A percentile compares a stretch with the other conserved stretches of the same genome.
These are phyloP conservation scores for Botryotinia globosa DNA, from an alignment of 2,329 filamentous ascomycete genomes.

Conservation along the genomic window DNA sequence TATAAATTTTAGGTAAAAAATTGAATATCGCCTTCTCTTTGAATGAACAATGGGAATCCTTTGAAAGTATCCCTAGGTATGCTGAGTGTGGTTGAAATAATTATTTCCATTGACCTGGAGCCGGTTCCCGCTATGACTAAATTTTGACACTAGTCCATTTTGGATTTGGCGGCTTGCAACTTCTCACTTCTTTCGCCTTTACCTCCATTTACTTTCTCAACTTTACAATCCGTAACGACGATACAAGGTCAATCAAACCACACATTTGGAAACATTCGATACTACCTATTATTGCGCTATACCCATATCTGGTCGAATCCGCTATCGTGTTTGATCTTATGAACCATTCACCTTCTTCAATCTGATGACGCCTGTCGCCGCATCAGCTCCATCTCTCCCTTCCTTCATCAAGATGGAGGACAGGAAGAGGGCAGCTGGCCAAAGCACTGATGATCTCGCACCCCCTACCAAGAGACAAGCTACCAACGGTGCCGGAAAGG, in stretches of 20 bases:
- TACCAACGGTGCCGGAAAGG: conserved; percentile 72
- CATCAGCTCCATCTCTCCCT: conserved; percentile 61
- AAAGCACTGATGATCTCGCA: conserved; percentile 66
- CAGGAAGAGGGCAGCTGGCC: conserved; percentile 87
- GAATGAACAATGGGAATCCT: conserved; percentile 5
- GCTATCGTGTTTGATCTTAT: conserved; percentile 15
- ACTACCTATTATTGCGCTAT: conserved; percentile 15
- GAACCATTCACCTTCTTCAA: conserved; percentile 17
- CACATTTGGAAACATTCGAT: neutral
- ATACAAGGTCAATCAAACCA: conserved; percentile 13
- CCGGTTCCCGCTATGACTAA: conserved; percentile 18
- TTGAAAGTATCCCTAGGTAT: neutral
- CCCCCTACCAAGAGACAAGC: conserved; percentile 91
- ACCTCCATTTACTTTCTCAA: conserved; percentile 12
- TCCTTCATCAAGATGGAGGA: conserved; percentile 97
- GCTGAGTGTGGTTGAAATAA: conserved; percentile 11
- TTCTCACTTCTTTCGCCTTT: conserved; percentile 19
- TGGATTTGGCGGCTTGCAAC: conserved; percentile 16
- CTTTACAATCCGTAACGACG: conserved; percentile 21
- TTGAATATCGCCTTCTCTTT: neutral
- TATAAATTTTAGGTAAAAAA: neutral
- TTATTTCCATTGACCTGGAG: conserved; percentile 17
- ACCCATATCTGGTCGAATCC: conserved; percentile 5
- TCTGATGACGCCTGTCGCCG: conserved; percentile 57
- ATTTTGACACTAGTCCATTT: conserved; percentile 6